Conservation (phyloP, 306 rosid species). For the Vigna trinervia region DNA sequence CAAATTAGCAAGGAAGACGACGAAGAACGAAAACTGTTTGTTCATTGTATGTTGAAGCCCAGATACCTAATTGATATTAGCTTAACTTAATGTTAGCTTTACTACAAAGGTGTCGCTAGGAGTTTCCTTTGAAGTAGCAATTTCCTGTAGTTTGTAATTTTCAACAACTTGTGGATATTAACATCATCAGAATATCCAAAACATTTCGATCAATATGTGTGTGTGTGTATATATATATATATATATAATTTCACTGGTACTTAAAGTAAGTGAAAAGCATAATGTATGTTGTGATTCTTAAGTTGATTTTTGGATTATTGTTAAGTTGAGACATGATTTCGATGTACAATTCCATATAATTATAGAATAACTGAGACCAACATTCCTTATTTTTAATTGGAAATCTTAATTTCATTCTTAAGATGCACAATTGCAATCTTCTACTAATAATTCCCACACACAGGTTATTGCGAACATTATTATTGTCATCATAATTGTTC, state of each 20-base stretch:
- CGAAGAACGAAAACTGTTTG: not conserved
- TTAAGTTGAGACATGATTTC: not conserved
- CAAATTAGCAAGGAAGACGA: conserved; percentile 1
- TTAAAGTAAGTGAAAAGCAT: not conserved
- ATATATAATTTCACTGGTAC: not conserved
- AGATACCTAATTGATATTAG: not conserved
- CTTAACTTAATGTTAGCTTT: not conserved
- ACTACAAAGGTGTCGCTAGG: not conserved
- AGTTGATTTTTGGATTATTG: too few species aligned
- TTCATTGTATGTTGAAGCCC: not conserved
- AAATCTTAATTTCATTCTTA: too few species aligned
- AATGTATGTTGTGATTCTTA: not conserved
- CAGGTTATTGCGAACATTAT: too few species aligned
- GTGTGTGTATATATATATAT: too few species aligned
- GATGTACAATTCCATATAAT: not conserved
- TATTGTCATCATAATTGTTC: not conserved
- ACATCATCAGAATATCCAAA: too few species aligned
- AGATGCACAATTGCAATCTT: too few species aligned
- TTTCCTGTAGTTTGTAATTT: too few species aligned
- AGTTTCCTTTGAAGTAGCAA: too few species aligned
- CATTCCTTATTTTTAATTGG: too few species aligned
- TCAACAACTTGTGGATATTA: too few species aligned
- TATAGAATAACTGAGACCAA: not conserved
- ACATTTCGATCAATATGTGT: too few species aligned
- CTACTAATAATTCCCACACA: too few species aligned